Conservation (phyloP, 805 yeast genomes). For the Spathaspora arborariae region DNA sequence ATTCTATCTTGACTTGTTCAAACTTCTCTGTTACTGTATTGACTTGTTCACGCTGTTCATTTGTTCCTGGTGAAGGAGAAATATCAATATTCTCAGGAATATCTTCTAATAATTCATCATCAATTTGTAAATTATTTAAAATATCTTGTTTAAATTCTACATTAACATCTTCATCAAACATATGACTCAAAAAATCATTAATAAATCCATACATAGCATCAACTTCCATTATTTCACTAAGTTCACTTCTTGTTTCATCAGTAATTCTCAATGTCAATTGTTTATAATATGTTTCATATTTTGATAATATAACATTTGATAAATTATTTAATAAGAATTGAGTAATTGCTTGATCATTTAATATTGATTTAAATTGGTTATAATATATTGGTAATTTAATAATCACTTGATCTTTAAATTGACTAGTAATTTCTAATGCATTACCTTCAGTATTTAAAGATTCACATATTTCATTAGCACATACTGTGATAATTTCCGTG, state of each 20-base stretch:
- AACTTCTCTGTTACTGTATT: neutral
- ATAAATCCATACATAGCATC: constrained; percentile 56
- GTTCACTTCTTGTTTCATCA: constrained; percentile 14
- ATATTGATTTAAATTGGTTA: constrained; percentile 48
- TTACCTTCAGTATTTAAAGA: constrained; percentile 35
- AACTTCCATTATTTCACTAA: constrained; percentile 52
- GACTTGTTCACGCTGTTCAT: neutral
- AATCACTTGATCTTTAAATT: constrained; percentile 48
- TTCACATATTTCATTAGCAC: constrained; percentile 40
- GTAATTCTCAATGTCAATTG: constrained; percentile 22
- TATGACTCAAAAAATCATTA: constrained; percentile 27
- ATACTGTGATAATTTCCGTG: constrained; percentile 59
- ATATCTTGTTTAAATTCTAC: constrained; percentile 23
- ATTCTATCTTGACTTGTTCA: neutral
- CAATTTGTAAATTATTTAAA: constrained; percentile 17
- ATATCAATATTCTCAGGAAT: neutral
- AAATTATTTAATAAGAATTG: constrained; percentile 28
- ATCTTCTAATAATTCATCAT: neutral
- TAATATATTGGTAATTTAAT: constrained; percentile 55
- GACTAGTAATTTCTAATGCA: constrained; percentile 28
- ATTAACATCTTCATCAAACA: constrained; percentile 17
- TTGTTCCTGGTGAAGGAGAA: constrained; percentile 4
- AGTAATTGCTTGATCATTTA: constrained; percentile 49
- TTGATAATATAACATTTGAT: constrained; percentile 48
- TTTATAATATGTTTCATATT: constrained; percentile 53